phyloP scores from a whole-genome alignment of 345 rosid genomes.

The Lepidium africanum region DNA sequence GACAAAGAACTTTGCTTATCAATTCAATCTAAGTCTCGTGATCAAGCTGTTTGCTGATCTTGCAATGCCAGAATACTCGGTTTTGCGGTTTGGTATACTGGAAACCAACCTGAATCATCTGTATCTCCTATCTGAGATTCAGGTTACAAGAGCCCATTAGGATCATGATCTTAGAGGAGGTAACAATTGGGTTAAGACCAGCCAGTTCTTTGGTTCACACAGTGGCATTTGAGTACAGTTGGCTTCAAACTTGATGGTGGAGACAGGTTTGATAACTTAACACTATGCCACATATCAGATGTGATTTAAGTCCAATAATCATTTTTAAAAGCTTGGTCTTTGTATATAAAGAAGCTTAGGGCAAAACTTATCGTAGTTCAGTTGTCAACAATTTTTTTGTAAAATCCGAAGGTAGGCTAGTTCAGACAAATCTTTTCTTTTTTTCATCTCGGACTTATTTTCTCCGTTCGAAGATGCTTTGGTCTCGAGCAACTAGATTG shows the following conservation, averaged over 20 bases:
- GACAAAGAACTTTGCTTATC: constrained; percentile 8
- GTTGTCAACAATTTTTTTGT: constrained; percentile 14
- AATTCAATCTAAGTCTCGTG: background rate
- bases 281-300: constrained; percentile 1
- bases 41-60: constrained; percentile 11
- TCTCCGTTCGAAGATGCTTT: background rate
- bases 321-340: background rate
- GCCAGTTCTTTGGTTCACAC: background rate
- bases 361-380: background rate
- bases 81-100: background rate
- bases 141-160: background rate
- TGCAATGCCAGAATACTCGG: constrained; percentile 1
- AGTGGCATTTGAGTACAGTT: background rate
- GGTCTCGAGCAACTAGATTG: background rate
- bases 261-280: background rate
- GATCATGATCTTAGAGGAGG: background rate
- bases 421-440: background rate
- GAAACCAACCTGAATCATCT: background rate
- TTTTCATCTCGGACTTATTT: background rate
- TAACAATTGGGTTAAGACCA: background rate
- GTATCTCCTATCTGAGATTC: background rate
- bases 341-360: constrained; percentile 20
- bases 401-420: constrained; percentile 13
- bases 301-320: constrained; percentile 7
- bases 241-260: constrained; percentile 13